Base-by-base conservation (phyloP, 768 basidiomycete species). In the Lactarius psammicola region DNA sequence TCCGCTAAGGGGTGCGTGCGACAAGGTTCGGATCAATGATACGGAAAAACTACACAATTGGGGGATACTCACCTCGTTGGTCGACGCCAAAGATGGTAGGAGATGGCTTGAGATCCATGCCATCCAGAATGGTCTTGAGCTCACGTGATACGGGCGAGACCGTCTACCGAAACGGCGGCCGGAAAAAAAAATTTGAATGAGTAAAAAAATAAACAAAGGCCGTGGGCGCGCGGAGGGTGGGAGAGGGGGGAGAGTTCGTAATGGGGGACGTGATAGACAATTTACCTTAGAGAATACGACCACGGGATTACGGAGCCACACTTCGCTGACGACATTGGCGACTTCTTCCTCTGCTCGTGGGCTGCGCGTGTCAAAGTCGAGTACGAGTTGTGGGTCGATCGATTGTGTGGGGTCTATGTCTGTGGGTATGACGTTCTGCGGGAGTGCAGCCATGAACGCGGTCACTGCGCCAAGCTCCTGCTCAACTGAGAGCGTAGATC, bases 301-400 rank as follows among this genome's bases (percentile, higher is more conserved):
- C 42, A 93, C 85, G 0, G 92, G 92, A 70, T 89, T 86, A 42
- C 83, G 80, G 4, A 80, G 70, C 92, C 92, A 93, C 1, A 89
- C 84, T 34, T 90, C 85, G 1, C 80, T 76, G 8, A 87, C 82
- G 73, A 92, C 79, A 1, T 78, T 77, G 38, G 76, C 73, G 36
- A 92, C 77, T 74, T 92, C 90, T 38, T 85, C 82, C 23, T 72
- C 70, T 0, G 90, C 89, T 17, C 82, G 80, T 2, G 83, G 76
- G 51, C 83, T 79, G n/a, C 86, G 83, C 0, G 89, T 88, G 73
- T 94, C 90, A 73, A 94, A 94, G 71, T 90, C 92, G 49, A 94
- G 81, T 5, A 94, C 83, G 63, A 93, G 84, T 71, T 91, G 84
- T 4, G 92, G 90, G 74, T 94, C 91, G 64, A 93, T 85, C 9